Conservation (phyloP, 768 basidiomycete species). For the Rhizopogon salebrosus region DNA sequence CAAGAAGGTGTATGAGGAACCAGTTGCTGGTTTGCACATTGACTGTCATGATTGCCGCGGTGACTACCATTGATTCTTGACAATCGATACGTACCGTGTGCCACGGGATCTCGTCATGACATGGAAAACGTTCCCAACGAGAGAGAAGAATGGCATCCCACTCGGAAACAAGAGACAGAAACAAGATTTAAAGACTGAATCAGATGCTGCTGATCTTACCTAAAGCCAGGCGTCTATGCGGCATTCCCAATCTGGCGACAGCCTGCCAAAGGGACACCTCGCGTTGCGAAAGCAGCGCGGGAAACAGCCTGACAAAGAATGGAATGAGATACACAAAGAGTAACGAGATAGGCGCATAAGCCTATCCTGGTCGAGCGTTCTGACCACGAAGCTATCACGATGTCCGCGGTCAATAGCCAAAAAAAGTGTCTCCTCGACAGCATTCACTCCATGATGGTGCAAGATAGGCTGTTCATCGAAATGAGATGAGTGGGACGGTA, state of each 20-base stretch:
- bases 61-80: too few species aligned
- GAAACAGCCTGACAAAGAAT: not conserved
- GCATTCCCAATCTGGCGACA: not conserved
- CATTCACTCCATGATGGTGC: not conserved
- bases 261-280: too few species aligned
- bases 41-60: too few species aligned
- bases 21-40: not conserved
- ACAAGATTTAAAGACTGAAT: not conserved
- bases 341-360: not conserved
- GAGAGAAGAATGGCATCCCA: too few species aligned
- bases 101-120: not conserved
- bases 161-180: not conserved
- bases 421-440: not conserved
- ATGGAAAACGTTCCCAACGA: not conserved
- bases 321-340: not conserved
- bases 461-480: not conserved
- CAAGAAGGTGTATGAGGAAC: not conserved
- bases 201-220: not conserved
- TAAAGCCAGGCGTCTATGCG: not conserved
- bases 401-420: not conserved
- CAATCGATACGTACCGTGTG: not conserved
- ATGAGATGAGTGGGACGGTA: not conserved
- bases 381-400: not conserved
- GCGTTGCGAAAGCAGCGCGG: conserved; percentile 1
- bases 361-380: not conserved